A percentile compares a stretch with the other conserved stretches of the same genome.
Evolutionary conservation across 2,329 filamentous ascomycete species (phyloP).

Genomic region (Colletotrichum sp.): DNA sequence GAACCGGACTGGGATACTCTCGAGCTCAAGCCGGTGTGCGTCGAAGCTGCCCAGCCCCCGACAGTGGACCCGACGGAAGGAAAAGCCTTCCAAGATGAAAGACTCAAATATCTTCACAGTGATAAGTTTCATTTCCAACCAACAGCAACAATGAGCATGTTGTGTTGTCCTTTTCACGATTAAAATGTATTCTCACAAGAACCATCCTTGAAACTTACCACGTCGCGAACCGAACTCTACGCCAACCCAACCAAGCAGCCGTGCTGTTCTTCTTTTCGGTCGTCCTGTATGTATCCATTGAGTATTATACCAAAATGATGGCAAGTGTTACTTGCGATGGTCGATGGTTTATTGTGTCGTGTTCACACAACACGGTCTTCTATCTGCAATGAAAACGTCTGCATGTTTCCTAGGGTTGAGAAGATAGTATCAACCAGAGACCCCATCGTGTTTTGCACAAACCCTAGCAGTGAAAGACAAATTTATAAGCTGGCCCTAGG

Average conservation of each 20-base stretch:
- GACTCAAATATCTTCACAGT: background rate
- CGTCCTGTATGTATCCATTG: background rate
- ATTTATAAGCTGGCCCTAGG: rapidly evolving
- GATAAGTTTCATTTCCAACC: background rate
- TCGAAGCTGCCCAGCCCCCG: rapidly evolving
- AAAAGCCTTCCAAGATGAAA: background rate
- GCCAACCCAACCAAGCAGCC: background rate
- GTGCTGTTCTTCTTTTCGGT: background rate
- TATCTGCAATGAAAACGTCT: background rate
- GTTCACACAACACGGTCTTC: background rate
- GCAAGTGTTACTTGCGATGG: rapidly evolving
- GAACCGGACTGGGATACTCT: background rate
- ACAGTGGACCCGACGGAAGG: background rate
- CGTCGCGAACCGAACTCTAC: background rate
- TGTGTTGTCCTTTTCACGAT: too few relatives aligned
- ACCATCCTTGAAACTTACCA: background rate
- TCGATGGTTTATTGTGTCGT: background rate
- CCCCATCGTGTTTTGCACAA: background rate
- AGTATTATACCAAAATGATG: background rate
- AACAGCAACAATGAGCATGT: too few relatives aligned
- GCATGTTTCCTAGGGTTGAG: background rate
- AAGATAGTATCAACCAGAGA: too few relatives aligned
- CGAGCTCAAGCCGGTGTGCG: rapidly evolving
- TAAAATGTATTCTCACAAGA: too few relatives aligned
- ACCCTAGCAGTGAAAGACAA: background rate